These are phyloP conservation scores for Erysimum cheiri DNA, from an alignment of 441 rosid species.

Conservation along the genomic window DNA sequence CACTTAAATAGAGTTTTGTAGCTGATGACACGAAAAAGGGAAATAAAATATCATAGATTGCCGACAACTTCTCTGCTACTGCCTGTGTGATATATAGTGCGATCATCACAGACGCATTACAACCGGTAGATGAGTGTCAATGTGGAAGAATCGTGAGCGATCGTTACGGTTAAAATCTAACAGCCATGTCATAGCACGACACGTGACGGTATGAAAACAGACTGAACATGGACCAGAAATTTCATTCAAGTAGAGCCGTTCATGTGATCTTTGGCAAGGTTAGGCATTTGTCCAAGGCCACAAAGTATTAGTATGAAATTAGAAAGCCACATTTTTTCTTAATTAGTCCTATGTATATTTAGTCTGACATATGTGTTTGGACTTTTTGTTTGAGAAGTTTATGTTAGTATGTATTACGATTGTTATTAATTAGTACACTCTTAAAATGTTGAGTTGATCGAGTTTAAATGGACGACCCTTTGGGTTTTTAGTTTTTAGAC, in stretches of 20 bases:
- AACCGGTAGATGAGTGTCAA: conserved; percentile 9
- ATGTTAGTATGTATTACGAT: too few species aligned
- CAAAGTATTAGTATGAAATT: too few species aligned
- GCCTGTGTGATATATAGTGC: conserved; percentile 32
- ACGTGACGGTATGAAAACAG: neutral
- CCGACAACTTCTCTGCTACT: conserved; percentile 25
- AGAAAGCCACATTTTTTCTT: too few species aligned
- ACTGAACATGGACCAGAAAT: neutral
- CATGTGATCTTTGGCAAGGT: neutral
- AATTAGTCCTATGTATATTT: too few species aligned
- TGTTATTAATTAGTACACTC: too few species aligned
- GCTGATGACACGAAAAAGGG: neutral
- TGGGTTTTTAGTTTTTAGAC: too few species aligned
- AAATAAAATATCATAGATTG: neutral
- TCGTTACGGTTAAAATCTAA: neutral
- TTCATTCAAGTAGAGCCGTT: neutral
- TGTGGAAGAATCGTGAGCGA: neutral
- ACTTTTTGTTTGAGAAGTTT: too few species aligned
- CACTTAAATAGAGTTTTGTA: neutral
- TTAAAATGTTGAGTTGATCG: too few species aligned
- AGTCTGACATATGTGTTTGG: too few species aligned
- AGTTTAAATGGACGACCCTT: too few species aligned
- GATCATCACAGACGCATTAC: conserved; percentile 29
- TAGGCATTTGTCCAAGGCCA: neutral
- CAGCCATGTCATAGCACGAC: neutral